Conservation (phyloP, 2,329 filamentous ascomycete genomes). For the Arthrobotrys megalospora region DNA sequence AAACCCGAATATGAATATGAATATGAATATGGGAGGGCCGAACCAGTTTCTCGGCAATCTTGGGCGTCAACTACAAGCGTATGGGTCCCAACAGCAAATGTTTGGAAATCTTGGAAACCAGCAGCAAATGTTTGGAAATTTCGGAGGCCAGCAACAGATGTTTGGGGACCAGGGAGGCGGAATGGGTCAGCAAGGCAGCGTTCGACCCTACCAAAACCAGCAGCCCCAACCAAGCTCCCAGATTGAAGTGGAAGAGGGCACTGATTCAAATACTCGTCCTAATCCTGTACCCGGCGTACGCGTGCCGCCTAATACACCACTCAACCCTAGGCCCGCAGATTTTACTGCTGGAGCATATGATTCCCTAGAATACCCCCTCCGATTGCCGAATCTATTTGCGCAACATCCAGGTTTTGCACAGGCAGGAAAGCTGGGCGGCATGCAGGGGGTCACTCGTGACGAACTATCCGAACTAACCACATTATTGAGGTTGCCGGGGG, state of each 20-base stretch:
- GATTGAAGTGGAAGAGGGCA: background rate
- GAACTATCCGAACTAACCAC: background rate
- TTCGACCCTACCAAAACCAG: background rate
- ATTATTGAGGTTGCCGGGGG: background rate
- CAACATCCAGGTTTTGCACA: background rate
- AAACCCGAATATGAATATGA: background rate
- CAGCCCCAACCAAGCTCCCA: background rate
- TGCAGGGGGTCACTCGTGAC: background rate
- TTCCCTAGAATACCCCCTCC: background rate
- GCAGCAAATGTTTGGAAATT: conserved; percentile 7
- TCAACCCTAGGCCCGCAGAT: background rate
- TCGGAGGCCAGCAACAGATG: background rate
- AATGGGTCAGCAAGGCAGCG: background rate
- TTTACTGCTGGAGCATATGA: background rate
- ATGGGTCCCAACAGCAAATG: background rate
- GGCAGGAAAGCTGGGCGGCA: background rate
- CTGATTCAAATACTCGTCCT: background rate
- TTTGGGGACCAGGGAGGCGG: background rate
- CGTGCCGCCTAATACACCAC: background rate
- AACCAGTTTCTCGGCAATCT: background rate
- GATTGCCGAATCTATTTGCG: background rate
- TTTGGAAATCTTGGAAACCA: background rate
- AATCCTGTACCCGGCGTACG: background rate
- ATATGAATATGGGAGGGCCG: conserved; percentile 3
- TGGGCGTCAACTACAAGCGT: background rate